These are phyloP conservation scores for Podaxis sp. DNA, from an alignment of 768 basidiomycete genomes.

Conservation along the genomic window DNA sequence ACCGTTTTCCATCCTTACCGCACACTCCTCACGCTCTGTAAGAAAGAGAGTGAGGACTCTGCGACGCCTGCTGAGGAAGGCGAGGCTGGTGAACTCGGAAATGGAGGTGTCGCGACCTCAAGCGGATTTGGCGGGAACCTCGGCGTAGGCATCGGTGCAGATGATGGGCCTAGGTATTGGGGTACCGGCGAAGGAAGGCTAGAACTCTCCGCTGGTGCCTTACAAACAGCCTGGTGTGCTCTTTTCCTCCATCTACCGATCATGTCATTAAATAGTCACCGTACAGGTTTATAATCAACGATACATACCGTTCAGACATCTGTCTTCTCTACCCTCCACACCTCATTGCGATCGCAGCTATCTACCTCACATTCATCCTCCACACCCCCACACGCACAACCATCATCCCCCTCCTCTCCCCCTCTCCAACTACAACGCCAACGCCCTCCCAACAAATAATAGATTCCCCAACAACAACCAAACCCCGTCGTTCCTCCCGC, in stretches of 20 bases:
- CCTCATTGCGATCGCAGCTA: conserved; percentile 85
- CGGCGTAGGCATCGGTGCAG: conserved; percentile 39
- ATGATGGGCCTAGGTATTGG: conserved; percentile 69
- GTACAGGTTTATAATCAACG: conserved; percentile 91
- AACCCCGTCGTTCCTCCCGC: conserved; percentile 54
- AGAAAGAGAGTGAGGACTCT: conserved; percentile 37
- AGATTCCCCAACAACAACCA: conserved; percentile 28
- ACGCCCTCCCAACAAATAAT: conserved; percentile 8
- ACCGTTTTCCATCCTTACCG: conserved; percentile 94
- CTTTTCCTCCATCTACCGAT: not conserved
- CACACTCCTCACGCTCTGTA: conserved; percentile 75
- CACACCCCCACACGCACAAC: conserved; percentile 49
- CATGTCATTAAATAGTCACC: not conserved
- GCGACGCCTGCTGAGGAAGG: conserved; percentile 39
- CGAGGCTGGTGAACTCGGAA: conserved; percentile 47
- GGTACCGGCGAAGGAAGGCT: conserved; percentile 77
- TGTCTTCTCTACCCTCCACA: conserved; percentile 96
- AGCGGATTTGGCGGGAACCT: conserved; percentile 7
- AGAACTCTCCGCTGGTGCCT: conserved; percentile 65
- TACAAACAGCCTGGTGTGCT: conserved; percentile 89
- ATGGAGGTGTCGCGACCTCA: not conserved
- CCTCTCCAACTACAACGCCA: conserved; percentile 13
- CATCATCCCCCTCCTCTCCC: conserved; percentile 11
- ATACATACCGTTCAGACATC: conserved; percentile 90
- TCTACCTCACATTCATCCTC: conserved; percentile 83